Conservation (phyloP, 2,329 filamentous ascomycete species). For the Colletotrichum kahawae region DNA sequence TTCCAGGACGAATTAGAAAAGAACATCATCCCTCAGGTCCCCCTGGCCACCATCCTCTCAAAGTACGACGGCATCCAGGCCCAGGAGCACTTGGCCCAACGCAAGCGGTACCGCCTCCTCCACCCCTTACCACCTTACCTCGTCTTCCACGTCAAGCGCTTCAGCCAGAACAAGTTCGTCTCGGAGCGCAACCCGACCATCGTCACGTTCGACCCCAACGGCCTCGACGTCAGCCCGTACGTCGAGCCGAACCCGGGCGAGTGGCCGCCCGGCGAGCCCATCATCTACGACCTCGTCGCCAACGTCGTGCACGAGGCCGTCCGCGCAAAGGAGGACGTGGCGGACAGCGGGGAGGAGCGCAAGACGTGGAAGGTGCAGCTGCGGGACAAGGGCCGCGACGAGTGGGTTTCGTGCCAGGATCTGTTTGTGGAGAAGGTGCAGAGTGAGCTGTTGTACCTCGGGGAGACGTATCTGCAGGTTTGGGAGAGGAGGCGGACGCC, state of each 20-base stretch:
- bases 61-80: slow-evolving; percentile 92
- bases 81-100: slow-evolving; percentile 87
- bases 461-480: slow-evolving; percentile 94
- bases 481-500: slow-evolving; percentile 82
- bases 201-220: slow-evolving; percentile 87
- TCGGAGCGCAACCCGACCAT: slow-evolving; percentile 96
- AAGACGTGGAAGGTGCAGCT: slow-evolving; percentile 97
- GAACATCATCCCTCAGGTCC: slow-evolving; percentile 95
- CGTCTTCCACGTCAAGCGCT: slow-evolving; percentile 95
- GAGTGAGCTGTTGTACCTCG: slow-evolving; percentile 87
- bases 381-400: slow-evolving; percentile 77
- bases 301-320: slow-evolving; percentile 92
- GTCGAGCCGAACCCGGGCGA: slow-evolving; percentile 83
- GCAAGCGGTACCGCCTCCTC: slow-evolving; percentile 86
- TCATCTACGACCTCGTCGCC: slow-evolving; percentile 93
- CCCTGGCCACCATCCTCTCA: slow-evolving; percentile 79
- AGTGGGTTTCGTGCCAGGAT: slow-evolving; percentile 95
- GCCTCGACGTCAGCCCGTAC: slow-evolving; percentile 87
- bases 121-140: slow-evolving; percentile 92
- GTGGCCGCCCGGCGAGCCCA: slow-evolving; percentile 77
- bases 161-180: slow-evolving; percentile 96
- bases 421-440: slow-evolving; percentile 89
- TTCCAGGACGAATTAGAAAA: slow-evolving; percentile 95
- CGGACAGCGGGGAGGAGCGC: slow-evolving; percentile 83
- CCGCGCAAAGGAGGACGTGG: slow-evolving; percentile 76